Conservation (phyloP, 768 basidiomycete genomes). For the Suillus weaverae region DNA sequence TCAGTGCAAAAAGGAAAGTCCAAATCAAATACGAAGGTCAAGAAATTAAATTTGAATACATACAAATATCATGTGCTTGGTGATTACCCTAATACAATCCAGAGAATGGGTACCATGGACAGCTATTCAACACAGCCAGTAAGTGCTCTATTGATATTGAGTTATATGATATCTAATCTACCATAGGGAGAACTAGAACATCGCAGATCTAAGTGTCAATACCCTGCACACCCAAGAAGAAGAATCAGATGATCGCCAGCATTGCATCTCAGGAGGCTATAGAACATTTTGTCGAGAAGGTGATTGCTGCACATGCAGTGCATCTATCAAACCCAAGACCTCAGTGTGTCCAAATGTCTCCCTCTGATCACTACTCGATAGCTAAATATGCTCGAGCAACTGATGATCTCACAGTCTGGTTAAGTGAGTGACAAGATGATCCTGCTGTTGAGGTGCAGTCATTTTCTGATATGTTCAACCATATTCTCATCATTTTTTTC, state of each 20-base stretch:
- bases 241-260: slow-evolving; percentile 22
- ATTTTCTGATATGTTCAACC: background rate
- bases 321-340: background rate
- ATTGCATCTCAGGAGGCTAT: slow-evolving; percentile 27
- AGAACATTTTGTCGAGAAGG: slow-evolving; percentile 16
- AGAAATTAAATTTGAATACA: no score
- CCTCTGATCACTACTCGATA: slow-evolving; percentile 21
- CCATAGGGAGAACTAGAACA: slow-evolving; percentile 41
- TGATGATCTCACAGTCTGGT: slow-evolving; percentile 15
- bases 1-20: no score
- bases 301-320: slow-evolving; percentile 10
- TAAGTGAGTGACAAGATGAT: slow-evolving; percentile 17
- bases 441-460: slow-evolving; percentile 20
- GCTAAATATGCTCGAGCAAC: slow-evolving; percentile 13
- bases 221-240: slow-evolving; percentile 35
- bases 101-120: no score
- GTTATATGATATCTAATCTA: no score
- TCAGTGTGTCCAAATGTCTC: background rate
- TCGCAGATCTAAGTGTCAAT: slow-evolving; percentile 34
- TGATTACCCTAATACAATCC: no score
- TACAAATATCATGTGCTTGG: no score
- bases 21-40: no score
- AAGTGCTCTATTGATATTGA: no score
- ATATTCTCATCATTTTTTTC: background rate
- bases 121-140: no score